Conservation (phyloP, 257 asterid genomes). For the Capsicum pubescens region DNA sequence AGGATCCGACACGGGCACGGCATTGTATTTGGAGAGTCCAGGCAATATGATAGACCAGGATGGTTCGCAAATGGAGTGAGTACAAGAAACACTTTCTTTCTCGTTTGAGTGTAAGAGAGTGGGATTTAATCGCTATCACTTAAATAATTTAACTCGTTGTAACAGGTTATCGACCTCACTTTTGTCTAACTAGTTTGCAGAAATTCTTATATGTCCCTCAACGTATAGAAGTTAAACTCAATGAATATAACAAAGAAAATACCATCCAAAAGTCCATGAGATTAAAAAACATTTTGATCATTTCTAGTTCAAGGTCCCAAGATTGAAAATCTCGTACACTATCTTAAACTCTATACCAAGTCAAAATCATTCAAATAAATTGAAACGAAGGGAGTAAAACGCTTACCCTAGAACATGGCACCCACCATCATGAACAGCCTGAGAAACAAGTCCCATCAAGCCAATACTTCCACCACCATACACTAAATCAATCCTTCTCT, state of each 20-base stretch:
- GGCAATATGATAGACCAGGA: background rate
- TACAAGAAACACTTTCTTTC: too few species aligned
- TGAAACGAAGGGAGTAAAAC: background rate
- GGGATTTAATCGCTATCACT: background rate
- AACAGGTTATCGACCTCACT: background rate
- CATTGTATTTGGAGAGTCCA: background rate
- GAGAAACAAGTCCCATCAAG: slow-evolving; percentile 98
- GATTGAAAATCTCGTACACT: too few species aligned
- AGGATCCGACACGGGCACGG: background rate
- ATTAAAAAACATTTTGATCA: too few species aligned
- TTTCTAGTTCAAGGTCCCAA: too few species aligned
- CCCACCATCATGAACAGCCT: slow-evolving; percentile 99
- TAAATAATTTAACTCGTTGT: background rate
- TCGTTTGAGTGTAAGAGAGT: too few species aligned
- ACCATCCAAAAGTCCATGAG: too few species aligned
- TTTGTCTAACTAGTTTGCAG: background rate
- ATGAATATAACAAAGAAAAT: too few species aligned
- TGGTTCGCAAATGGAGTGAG: background rate
- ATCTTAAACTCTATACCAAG: too few species aligned
- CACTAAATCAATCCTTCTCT: slow-evolving; percentile 89
- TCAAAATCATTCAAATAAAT: too few species aligned
- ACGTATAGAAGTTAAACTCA: too few species aligned
- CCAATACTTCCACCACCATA: slow-evolving; percentile 99
- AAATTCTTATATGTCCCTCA: background rate
- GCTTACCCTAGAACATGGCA: slow-evolving; percentile 95